phyloP scores from a whole-genome alignment of 208 protist genomes.

The Trypanosoma melophagium region DNA sequence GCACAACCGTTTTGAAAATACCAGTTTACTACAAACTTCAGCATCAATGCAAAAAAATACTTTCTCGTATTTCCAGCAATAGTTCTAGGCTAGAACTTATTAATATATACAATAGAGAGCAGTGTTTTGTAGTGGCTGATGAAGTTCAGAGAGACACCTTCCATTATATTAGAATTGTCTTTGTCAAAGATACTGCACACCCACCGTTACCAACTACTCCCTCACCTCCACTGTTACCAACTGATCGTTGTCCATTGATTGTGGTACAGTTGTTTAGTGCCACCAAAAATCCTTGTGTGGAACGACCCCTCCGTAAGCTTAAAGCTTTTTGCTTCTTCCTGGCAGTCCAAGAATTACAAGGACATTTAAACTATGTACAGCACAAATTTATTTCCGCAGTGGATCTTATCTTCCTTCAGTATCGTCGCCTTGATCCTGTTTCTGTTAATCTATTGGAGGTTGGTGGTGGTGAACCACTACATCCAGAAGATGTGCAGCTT shows the following conservation, averaged over 20 bases:
- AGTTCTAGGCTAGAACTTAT: slow-evolving; percentile 79
- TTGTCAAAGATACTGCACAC: slow-evolving; percentile 72
- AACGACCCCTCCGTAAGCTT: slow-evolving; percentile 73
- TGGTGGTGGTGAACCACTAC: slow-evolving; percentile 4
- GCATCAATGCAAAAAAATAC: slow-evolving; percentile 82
- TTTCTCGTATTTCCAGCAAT: slow-evolving; percentile 68
- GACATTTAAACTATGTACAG: slow-evolving; percentile 85
- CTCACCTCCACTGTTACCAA: slow-evolving; percentile 46
- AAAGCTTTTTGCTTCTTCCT: slow-evolving; percentile 86
- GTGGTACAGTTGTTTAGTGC: slow-evolving; percentile 87
- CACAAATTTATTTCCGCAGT: slow-evolving; percentile 81
- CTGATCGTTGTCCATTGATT: slow-evolving; percentile 67
- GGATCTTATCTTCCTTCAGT: slow-evolving; percentile 85
- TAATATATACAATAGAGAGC: slow-evolving; percentile 79
- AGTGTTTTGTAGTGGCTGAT: slow-evolving; percentile 88
- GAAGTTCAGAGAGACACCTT: slow-evolving; percentile 78
- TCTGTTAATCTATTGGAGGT: slow-evolving; percentile 40
- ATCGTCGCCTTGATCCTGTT: slow-evolving; percentile 55
- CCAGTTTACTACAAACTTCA: slow-evolving; percentile 91
- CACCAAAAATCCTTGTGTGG: slow-evolving; percentile 50
- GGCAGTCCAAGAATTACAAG: slow-evolving; percentile 85
- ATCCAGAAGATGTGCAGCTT: slow-evolving; percentile 27
- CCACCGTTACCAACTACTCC: slow-evolving; percentile 42
- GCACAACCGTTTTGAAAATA: slow-evolving; percentile 67
- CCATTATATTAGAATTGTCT: slow-evolving; percentile 87